phyloP scores from a whole-genome alignment of 2,329 filamentous ascomycete genomes.

The Talaromyces islandicus region DNA sequence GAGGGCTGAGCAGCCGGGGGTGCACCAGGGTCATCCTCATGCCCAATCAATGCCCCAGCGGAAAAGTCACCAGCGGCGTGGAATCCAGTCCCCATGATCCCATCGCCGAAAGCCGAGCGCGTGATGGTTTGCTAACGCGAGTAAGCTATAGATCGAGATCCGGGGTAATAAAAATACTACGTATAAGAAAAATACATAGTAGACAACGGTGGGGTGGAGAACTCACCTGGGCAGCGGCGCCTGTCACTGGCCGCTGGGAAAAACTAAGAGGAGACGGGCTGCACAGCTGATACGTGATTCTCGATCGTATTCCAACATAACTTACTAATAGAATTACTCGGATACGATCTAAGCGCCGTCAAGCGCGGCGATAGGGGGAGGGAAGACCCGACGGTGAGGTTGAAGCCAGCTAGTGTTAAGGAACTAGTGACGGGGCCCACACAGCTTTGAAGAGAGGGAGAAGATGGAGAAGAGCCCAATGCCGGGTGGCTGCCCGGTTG shows the following conservation, averaged over 20 bases:
- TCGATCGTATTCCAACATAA: background rate
- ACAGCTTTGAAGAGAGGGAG: background rate
- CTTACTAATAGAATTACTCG: background rate
- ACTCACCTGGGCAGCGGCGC: background rate
- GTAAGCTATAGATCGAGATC: conserved; percentile 2
- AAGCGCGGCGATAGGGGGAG: background rate
- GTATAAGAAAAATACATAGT: no score
- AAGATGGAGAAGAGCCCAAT: conserved; percentile 14
- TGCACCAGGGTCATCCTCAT: background rate
- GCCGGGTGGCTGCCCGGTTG: conserved; percentile 17
- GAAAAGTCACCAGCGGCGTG: conserved; percentile 7
- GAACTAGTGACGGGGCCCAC: background rate
- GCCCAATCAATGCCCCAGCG: background rate
- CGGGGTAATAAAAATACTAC: background rate
- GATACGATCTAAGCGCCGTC: background rate
- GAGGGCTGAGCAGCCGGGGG: background rate
- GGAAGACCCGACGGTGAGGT: background rate
- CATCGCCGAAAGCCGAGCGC: conserved; percentile 13
- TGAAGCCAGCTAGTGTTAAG: background rate
- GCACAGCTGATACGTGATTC: background rate
- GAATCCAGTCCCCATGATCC: conserved; percentile 22
- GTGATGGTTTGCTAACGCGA: background rate
- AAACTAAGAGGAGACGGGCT: background rate
- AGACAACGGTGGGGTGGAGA: conserved; percentile 7
- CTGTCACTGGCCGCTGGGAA: background rate